A percentile compares a stretch with the other conserved stretches of the same genome.
Conservation (phyloP, 257 asterid species). For the Nicotiana attenuata region DNA sequence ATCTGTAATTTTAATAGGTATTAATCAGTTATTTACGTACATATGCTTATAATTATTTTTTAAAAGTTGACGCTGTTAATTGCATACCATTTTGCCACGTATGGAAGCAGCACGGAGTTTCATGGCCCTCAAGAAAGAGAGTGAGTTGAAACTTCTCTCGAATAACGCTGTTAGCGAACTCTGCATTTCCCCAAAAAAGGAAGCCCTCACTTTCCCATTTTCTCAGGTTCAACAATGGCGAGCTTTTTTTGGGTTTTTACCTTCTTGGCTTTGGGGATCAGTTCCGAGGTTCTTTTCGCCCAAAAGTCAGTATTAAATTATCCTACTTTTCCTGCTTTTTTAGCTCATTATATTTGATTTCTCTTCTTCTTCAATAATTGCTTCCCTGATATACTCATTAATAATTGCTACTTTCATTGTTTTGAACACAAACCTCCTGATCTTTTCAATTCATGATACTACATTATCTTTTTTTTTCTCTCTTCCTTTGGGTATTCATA, state of each 20-base stretch:
- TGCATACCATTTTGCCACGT: not conserved
- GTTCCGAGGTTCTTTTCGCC: conserved; percentile 24
- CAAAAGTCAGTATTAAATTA: conserved; percentile 32
- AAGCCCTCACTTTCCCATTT: not conserved
- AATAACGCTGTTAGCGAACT: not conserved
- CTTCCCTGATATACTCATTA: not conserved
- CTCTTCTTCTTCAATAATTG: not conserved
- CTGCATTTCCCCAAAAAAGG: not conserved
- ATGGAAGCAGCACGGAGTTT: not conserved
- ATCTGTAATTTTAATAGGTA: too few species aligned
- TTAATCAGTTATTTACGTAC: too few species aligned
- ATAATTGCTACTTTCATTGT: not conserved
- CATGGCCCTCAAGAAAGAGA: not conserved
- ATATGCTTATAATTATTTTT: too few species aligned
- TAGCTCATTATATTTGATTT: not conserved
- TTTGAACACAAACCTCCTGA: not conserved
- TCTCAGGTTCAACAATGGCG: conserved; percentile 31
- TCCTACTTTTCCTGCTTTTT: not conserved
- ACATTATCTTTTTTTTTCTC: not conserved
- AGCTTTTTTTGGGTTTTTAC: conserved; percentile 25
- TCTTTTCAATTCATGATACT: not conserved
- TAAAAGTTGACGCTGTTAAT: not conserved
- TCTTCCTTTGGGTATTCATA: not conserved
- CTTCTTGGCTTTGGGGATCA: conserved; percentile 24
- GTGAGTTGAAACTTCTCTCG: not conserved